Evolutionary conservation across 768 basidiomycete species (phyloP).

Genomic region (Cantharellus cinnabarinus): DNA sequence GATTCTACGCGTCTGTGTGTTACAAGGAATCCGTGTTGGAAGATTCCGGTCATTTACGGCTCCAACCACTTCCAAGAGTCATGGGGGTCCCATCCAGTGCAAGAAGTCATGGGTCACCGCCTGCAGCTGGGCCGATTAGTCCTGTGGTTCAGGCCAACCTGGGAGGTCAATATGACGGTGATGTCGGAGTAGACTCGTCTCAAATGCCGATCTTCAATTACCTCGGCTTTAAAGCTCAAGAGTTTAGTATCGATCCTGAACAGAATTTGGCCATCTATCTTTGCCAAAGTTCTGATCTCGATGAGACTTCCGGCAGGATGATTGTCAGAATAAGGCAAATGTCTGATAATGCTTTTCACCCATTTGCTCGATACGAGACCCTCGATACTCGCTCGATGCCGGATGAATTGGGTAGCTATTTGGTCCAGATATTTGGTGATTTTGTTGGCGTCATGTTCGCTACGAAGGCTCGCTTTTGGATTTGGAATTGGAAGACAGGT

Average conservation of each 20-base stretch:
- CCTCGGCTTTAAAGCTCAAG: neutral
- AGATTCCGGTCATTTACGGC: neutral
- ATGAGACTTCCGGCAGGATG: neutral
- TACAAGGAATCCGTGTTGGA: neutral
- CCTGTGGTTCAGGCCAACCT: neutral
- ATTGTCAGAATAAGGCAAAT: neutral
- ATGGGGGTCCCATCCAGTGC: neutral
- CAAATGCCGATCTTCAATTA: neutral
- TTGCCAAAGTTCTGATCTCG: neutral
- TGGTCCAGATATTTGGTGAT: neutral
- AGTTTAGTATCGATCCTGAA: neutral
- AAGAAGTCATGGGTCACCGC: neutral
- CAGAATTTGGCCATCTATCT: neutral
- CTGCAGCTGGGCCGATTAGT: neutral
- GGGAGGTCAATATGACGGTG: neutral
- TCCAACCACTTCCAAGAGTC: neutral
- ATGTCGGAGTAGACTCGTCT: neutral
- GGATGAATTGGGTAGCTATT: neutral
- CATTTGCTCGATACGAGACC: neutral
- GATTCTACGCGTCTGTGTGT: neutral
- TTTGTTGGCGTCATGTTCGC: neutral
- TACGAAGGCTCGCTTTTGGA: neutral
- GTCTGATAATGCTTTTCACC: neutral
- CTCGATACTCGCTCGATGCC: neutral
- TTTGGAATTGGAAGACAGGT: neutral